Conservation (phyloP, 352 stramenopile species). For the Globisporangium abappressorium region DNA sequence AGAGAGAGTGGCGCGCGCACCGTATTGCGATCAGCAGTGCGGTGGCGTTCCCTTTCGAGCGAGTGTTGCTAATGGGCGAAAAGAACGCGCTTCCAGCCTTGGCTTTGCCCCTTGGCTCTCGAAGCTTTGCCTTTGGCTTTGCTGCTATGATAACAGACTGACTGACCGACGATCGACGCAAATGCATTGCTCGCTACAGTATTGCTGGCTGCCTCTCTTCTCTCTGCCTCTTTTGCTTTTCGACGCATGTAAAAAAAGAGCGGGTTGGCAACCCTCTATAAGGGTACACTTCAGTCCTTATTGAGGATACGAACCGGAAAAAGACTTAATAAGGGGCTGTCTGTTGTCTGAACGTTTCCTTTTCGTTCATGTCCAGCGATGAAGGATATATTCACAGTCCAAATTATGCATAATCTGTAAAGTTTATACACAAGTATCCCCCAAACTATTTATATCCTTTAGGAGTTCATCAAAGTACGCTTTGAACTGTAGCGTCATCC, state of each 20-base stretch:
- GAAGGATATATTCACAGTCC: too few relatives aligned
- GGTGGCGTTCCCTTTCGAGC: background rate
- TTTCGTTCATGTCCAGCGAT: background rate
- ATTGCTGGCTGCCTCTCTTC: background rate
- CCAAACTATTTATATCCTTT: too few relatives aligned
- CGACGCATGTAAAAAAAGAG: conserved; percentile 6
- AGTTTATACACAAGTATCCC: too few relatives aligned
- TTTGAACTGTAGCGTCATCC: too few relatives aligned
- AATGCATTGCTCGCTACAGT: background rate
- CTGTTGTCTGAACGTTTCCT: background rate
- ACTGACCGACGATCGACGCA: background rate
- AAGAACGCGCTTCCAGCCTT: background rate
- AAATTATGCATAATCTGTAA: too few relatives aligned
- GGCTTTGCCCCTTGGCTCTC: background rate
- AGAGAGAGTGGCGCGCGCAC: background rate
- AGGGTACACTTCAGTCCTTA: too few relatives aligned
- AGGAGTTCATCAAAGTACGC: too few relatives aligned
- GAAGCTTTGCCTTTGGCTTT: background rate
- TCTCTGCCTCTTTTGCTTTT: conserved; percentile 6
- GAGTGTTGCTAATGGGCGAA: background rate
- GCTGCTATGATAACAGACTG: background rate
- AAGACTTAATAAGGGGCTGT: too few relatives aligned
- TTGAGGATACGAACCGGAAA: too few relatives aligned
- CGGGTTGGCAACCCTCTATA: background rate
- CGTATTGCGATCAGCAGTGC: background rate